Conservation (phyloP, 2,329 filamentous ascomycete genomes). For the Coniella vitis region DNA sequence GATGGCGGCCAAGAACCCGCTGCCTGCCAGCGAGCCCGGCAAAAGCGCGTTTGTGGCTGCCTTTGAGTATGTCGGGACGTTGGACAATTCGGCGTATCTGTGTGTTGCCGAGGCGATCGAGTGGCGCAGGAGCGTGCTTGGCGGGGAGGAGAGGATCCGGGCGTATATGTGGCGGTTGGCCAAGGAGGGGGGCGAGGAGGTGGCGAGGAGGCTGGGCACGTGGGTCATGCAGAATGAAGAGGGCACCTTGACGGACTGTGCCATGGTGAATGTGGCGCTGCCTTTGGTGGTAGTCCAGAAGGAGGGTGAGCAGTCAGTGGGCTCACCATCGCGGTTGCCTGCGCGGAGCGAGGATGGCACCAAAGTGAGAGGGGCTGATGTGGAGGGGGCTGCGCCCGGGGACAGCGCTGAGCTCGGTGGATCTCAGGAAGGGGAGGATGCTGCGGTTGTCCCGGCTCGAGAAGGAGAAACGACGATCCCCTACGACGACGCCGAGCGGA, state of each 20-base stretch:
- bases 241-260: slow-evolving; percentile 57
- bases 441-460: slow-evolving; percentile 17
- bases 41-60: slow-evolving; percentile 59
- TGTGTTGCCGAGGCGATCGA: slow-evolving; percentile 64
- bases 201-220: slow-evolving; percentile 61
- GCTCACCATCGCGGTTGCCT: background rate
- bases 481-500: slow-evolving; percentile 25
- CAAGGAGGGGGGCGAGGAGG: slow-evolving; percentile 51
- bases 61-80: slow-evolving; percentile 73
- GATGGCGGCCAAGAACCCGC: slow-evolving; percentile 34
- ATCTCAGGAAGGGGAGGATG: background rate
- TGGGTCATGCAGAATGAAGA: slow-evolving; percentile 61
- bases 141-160: slow-evolving; percentile 66
- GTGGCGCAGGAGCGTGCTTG: slow-evolving; percentile 62
- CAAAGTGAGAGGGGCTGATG: background rate
- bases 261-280: slow-evolving; percentile 66
- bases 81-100: slow-evolving; percentile 65
- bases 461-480: slow-evolving; percentile 26
- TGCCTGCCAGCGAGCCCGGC: slow-evolving; percentile 21
- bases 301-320: background rate
- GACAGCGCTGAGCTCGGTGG: background rate
- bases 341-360: background rate
- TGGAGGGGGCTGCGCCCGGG: slow-evolving; percentile 1
- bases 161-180: slow-evolving; percentile 58
- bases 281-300: slow-evolving; percentile 44